Percentiles rank a stretch among this genome's conserved stretches.
These are phyloP conservation scores for Candida ficus DNA, from an alignment of 805 yeast species.

Conservation along the genomic window DNA sequence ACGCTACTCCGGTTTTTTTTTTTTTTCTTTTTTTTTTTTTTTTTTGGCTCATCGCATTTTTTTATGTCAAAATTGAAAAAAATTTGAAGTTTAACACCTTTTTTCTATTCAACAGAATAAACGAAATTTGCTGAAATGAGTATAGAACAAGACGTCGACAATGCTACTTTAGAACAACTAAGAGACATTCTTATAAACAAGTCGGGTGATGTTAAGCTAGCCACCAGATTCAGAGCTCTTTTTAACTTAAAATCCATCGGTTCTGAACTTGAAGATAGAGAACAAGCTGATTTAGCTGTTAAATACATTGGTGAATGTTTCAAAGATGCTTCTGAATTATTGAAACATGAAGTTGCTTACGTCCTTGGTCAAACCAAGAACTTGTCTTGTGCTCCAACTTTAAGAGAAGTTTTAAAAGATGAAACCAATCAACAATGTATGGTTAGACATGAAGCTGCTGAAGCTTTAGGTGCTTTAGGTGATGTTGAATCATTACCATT, in stretches of 20 bases:
- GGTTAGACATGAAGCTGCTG: slow-evolving; percentile 99
- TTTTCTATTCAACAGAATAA: background rate
- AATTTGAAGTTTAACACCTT: slow-evolving; percentile 1
- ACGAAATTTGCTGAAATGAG: background rate
- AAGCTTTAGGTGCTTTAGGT: slow-evolving; percentile 95
- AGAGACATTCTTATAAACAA: slow-evolving; percentile 67
- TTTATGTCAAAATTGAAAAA: background rate
- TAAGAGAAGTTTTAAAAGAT: slow-evolving; percentile 66
- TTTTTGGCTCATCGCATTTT: slow-evolving; percentile 1
- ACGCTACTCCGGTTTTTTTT: no score
- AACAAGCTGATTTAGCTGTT: slow-evolving; percentile 60
- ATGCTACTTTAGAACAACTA: slow-evolving; percentile 51
- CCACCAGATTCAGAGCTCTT: slow-evolving; percentile 88
- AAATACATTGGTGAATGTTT: slow-evolving; percentile 84
- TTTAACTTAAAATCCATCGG: slow-evolving; percentile 88
- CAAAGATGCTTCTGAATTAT: slow-evolving; percentile 71
- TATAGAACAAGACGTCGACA: slow-evolving; percentile 27
- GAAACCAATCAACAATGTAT: slow-evolving; percentile 69
- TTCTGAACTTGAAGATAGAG: slow-evolving; percentile 54
- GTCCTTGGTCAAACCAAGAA: slow-evolving; percentile 95
- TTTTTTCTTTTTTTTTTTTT: background rate
- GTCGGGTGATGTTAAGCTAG: slow-evolving; percentile 65
- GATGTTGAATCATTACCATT: slow-evolving; percentile 66
- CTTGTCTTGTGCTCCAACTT: slow-evolving; percentile 65
- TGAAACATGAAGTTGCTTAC: slow-evolving; percentile 97